These are phyloP conservation scores for Annulohypoxylon bovei DNA, from an alignment of 495 filamentous ascomycete species.

Conservation along the genomic window DNA sequence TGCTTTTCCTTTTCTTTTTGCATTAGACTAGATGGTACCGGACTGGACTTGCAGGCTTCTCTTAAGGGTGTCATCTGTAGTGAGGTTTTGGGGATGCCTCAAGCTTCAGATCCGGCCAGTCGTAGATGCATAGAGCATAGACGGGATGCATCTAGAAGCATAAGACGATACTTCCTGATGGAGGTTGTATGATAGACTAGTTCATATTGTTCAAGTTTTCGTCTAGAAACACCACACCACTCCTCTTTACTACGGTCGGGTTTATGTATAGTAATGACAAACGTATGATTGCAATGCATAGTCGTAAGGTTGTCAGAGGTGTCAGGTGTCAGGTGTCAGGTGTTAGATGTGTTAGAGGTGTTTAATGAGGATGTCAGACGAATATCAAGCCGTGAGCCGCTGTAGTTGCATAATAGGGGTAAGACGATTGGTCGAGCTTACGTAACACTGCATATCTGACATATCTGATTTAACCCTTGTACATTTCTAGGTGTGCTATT, in stretches of 20 bases:
- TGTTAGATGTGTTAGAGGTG: neutral
- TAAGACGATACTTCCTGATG: conserved; percentile 39
- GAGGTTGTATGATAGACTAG: conserved; percentile 47
- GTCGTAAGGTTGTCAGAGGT: neutral
- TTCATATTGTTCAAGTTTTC: conserved; percentile 24
- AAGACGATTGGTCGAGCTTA: neutral
- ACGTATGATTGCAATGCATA: neutral
- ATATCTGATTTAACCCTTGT: neutral
- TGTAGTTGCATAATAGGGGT: conserved; percentile 1
- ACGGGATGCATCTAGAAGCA: conserved; percentile 44
- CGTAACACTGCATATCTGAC: neutral
- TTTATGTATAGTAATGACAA: neutral
- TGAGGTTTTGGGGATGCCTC: conserved; percentile 21
- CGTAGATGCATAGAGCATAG: conserved; percentile 42
- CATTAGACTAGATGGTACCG: conserved; percentile 45
- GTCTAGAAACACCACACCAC: conserved; percentile 6
- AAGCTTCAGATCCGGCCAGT: conserved; percentile 28
- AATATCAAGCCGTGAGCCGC: neutral
- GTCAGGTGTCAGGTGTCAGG: no score
- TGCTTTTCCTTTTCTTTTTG: conserved; percentile 36
- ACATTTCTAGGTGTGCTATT: neutral
- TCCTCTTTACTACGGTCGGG: neutral
- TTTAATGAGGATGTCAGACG: neutral
- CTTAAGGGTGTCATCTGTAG: conserved; percentile 34
- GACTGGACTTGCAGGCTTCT: conserved; percentile 44